Evolutionary conservation across 805 yeast genomes (phyloP).

Genomic region (Starmerella scarabaei): DNA sequence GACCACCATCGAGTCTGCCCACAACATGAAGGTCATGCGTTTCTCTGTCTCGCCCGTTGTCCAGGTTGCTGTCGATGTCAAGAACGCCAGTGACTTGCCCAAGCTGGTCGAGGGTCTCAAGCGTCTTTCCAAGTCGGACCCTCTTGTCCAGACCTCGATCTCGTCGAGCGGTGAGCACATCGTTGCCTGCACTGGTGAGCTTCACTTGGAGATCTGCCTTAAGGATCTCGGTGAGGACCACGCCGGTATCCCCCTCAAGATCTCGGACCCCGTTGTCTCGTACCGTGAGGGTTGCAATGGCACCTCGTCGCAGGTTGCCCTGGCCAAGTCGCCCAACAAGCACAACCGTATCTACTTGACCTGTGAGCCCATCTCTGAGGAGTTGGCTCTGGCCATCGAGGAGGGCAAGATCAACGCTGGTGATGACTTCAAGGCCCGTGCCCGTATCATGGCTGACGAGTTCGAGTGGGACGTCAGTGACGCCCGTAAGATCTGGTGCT

Average conservation of each 20-base stretch:
- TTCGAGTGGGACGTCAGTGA: constrained; percentile 99
- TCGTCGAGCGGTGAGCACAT: constrained; percentile 96
- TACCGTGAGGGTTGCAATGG: constrained; percentile 96
- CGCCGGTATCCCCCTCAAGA: constrained; percentile 98
- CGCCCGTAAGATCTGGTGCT: constrained; percentile 99
- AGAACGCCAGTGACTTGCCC: constrained; percentile 98
- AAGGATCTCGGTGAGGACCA: constrained; percentile 94
- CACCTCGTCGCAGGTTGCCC: constrained; percentile 90
- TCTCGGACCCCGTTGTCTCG: constrained; percentile 94
- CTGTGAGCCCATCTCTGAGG: constrained; percentile 95
- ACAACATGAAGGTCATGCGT: constrained; percentile 99
- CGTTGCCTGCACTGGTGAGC: constrained; percentile 99
- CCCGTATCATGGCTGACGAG: constrained; percentile 96
- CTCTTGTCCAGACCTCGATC: constrained; percentile 86
- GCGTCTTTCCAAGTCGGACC: constrained; percentile 99
- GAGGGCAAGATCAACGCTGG: constrained; percentile 81
- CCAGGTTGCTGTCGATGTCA: constrained; percentile 98
- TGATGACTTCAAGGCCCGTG: constrained; percentile 98
- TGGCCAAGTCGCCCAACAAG: constrained; percentile 99
- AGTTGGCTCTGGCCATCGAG: constrained; percentile 84
- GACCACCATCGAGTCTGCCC: constrained; percentile 91
- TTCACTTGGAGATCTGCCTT: constrained; percentile 97
- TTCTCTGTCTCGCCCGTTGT: constrained; percentile 99
- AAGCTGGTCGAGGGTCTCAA: constrained; percentile 99
- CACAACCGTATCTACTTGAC: constrained; percentile 98